These are phyloP conservation scores for Viridothelium virens DNA, from an alignment of 495 filamentous ascomycete species.

Conservation along the genomic window DNA sequence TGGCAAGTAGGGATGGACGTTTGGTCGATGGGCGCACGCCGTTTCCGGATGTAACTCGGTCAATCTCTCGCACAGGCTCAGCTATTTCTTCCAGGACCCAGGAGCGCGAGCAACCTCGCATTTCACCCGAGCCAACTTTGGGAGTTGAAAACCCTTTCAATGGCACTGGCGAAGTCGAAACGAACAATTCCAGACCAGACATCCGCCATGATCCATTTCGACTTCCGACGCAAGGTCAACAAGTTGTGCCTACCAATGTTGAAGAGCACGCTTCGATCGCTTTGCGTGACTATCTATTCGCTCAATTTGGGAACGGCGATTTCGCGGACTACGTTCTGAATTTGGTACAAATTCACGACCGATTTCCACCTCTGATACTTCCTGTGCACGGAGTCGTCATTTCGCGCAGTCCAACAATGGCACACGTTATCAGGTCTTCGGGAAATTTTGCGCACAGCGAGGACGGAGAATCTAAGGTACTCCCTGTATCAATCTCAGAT, in stretches of 20 bases:
- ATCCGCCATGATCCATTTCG: neutral
- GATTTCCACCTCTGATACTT: conserved; percentile 16
- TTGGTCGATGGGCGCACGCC: neutral
- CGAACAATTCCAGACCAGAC: neutral
- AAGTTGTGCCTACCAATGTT: neutral
- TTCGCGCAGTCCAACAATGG: conserved; percentile 27
- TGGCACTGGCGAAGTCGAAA: neutral
- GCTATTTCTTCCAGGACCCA: conserved; percentile 1
- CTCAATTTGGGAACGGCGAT: conserved; percentile 28
- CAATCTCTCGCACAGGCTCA: neutral
- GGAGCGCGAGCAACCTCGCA: neutral
- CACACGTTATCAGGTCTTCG: conserved; percentile 17
- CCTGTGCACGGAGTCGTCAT: conserved; percentile 31
- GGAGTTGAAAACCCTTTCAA: neutral
- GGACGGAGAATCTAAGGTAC: conserved; percentile 13
- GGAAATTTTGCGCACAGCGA: neutral
- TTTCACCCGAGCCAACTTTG: neutral
- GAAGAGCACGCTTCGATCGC: neutral
- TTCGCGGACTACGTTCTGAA: conserved; percentile 32
- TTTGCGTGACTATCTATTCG: conserved; percentile 26
- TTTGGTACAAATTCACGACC: conserved; percentile 19
- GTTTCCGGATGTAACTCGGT: neutral
- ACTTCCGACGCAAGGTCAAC: neutral
- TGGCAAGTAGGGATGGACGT: neutral
- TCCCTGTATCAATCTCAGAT: conserved; percentile 24